Evolutionary conservation across 169 alveolate species (phyloP).

Genomic region (Cryptosporidium felis): DNA sequence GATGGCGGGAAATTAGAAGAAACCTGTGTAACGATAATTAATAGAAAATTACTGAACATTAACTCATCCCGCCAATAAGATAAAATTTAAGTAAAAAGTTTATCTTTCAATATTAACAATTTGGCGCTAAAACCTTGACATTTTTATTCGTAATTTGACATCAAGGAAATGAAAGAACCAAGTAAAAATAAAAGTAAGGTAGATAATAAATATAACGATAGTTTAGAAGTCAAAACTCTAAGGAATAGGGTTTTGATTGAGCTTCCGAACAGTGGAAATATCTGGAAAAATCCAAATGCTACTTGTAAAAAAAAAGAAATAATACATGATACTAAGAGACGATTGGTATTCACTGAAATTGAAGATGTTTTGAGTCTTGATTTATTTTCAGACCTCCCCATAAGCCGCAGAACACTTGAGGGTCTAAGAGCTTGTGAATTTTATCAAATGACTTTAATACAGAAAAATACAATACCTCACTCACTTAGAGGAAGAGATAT

Average conservation of each 20-base stretch:
- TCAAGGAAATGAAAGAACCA: not conserved
- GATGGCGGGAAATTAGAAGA: too few relatives aligned
- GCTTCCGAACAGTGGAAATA: slow-evolving; percentile 30
- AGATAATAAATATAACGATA: slow-evolving; percentile 70
- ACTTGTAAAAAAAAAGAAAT: too few relatives aligned
- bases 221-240: slow-evolving; percentile 53
- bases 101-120: too few relatives aligned
- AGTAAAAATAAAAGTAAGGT: slow-evolving; percentile 28
- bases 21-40: too few relatives aligned
- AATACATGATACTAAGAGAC: too few relatives aligned
- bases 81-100: too few relatives aligned
- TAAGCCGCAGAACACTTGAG: slow-evolving; percentile 80
- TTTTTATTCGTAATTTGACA: too few relatives aligned
- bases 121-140: slow-evolving; percentile 46
- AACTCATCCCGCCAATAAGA: too few relatives aligned
- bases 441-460: slow-evolving; percentile 87
- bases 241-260: slow-evolving; percentile 67
- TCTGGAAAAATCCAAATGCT: slow-evolving; percentile 38
- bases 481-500: slow-evolving; percentile 90
- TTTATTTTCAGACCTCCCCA: slow-evolving; percentile 87
- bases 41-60: too few relatives aligned
- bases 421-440: slow-evolving; percentile 86
- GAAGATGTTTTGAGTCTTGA: slow-evolving; percentile 73
- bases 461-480: slow-evolving; percentile 88
- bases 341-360: too few relatives aligned